Evolutionary conservation across 345 rosid species (phyloP).

Genomic region (Streptanthus diversifolius): DNA sequence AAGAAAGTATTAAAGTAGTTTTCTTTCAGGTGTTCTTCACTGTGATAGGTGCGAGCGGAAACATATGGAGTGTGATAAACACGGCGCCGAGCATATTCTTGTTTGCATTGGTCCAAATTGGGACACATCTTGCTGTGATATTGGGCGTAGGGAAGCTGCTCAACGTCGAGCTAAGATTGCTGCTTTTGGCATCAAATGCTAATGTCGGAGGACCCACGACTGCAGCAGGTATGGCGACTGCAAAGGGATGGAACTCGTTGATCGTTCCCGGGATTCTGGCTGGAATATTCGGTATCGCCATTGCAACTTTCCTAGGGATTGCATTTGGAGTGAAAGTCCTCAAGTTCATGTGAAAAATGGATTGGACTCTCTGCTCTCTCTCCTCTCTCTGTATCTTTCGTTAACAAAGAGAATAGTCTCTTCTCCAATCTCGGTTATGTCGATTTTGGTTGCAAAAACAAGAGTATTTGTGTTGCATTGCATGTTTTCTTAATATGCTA

Average conservation of each 20-base stretch:
- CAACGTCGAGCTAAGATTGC: slow-evolving; percentile 55
- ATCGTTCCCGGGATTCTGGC: slow-evolving; percentile 70
- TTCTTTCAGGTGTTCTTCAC: slow-evolving; percentile 69
- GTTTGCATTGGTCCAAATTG: slow-evolving; percentile 71
- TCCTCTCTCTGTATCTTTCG: not conserved
- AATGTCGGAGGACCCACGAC: slow-evolving; percentile 93
- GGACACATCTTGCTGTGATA: slow-evolving; percentile 66
- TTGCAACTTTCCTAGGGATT: slow-evolving; percentile 73
- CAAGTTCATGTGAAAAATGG: slow-evolving; percentile 42
- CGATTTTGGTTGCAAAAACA: not conserved
- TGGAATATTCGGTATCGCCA: slow-evolving; percentile 70
- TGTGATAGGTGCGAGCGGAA: slow-evolving; percentile 83
- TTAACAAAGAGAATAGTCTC: slow-evolving; percentile 1
- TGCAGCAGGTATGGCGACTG: slow-evolving; percentile 90
- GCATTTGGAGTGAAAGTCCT: slow-evolving; percentile 54
- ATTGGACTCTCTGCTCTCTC: not conserved
- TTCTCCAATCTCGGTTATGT: not conserved
- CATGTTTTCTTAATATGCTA: not conserved
- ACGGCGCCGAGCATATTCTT: slow-evolving; percentile 87
- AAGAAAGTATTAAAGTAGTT: not conserved
- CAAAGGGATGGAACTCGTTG: slow-evolving; percentile 78
- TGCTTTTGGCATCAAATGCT: slow-evolving; percentile 91
- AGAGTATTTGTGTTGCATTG: not conserved
- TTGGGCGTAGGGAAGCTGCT: slow-evolving; percentile 77
- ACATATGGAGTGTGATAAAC: slow-evolving; percentile 69